phyloP scores from a whole-genome alignment of 1,284 basidiomycete genomes.

The Hemileia vastatrix region DNA sequence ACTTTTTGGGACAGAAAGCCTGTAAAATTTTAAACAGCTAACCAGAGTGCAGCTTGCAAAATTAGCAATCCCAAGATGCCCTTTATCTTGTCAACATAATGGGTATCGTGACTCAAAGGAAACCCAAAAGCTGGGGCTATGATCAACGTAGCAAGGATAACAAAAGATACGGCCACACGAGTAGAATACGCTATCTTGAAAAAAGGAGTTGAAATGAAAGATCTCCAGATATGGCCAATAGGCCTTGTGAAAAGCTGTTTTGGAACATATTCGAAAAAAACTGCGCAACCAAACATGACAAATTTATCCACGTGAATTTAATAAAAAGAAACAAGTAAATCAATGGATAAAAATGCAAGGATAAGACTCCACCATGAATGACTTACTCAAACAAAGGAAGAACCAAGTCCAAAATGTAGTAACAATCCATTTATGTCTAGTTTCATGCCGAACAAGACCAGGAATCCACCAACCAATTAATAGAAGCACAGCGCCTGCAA shows the following conservation, averaged over 20 bases:
- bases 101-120: slow-evolving; percentile 54
- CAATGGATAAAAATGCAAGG: background rate
- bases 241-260: no score
- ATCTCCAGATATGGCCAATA: slow-evolving; percentile 57
- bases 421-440: slow-evolving; percentile 19
- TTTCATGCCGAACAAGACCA: background rate
- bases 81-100: slow-evolving; percentile 65
- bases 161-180: slow-evolving; percentile 60
- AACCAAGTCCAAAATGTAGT: slow-evolving; percentile 19
- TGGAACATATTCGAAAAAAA: no score
- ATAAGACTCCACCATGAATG: background rate
- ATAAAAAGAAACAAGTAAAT: background rate
- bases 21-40: slow-evolving; percentile 54
- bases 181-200: slow-evolving; percentile 55
- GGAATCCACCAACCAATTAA: background rate
- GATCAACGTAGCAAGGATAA: slow-evolving; percentile 60
- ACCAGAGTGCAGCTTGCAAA: slow-evolving; percentile 64
- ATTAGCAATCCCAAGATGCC: slow-evolving; percentile 66
- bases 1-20: slow-evolving; percentile 56
- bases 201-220: slow-evolving; percentile 58
- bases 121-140: slow-evolving; percentile 73
- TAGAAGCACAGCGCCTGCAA: background rate
- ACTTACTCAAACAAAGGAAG: slow-evolving; percentile 5
- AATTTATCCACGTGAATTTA: no score
- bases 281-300: no score